A percentile compares a stretch with the other conserved stretches of the same genome.
phyloP scores from a whole-genome alignment of 768 basidiomycete species.

The Pleurotus tuoliensis region DNA sequence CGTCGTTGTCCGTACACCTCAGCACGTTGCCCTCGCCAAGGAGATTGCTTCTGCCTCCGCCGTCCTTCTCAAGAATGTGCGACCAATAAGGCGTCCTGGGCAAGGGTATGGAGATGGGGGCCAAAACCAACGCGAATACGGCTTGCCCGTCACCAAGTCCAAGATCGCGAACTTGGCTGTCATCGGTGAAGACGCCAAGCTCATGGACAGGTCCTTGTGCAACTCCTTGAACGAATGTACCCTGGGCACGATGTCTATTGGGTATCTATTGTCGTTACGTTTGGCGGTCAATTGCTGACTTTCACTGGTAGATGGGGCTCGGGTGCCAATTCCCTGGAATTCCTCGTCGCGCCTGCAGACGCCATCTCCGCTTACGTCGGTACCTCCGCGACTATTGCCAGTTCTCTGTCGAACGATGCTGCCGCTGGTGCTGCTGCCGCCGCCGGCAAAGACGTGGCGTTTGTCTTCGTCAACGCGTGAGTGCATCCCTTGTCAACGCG shows the following conservation, averaged over 20 bases:
- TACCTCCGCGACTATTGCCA: slow-evolving; percentile 59
- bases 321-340: slow-evolving; percentile 1
- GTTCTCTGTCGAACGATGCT: slow-evolving; percentile 62
- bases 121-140: neutral
- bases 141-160: neutral
- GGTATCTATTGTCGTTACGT: neutral
- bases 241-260: slow-evolving; percentile 1
- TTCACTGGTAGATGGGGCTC: neutral
- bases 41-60: slow-evolving; percentile 72
- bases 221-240: slow-evolving; percentile 2
- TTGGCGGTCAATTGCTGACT: neutral
- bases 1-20: slow-evolving; percentile 52
- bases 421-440: slow-evolving; percentile 44
- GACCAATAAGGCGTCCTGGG: neutral
- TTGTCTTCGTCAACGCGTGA: slow-evolving; percentile 72
- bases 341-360: slow-evolving; percentile 55
- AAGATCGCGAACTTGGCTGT: slow-evolving; percentile 2
- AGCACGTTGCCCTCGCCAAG: slow-evolving; percentile 65
- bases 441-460: slow-evolving; percentile 49
- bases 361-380: slow-evolving; percentile 74
- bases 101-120: neutral
- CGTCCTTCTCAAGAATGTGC: slow-evolving; percentile 58
- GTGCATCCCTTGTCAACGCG: neutral
- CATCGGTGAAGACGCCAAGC: slow-evolving; percentile 2
- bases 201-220: neutral